phyloP scores from a whole-genome alignment of 2,329 filamentous ascomycete genomes.

The Chaetomium sp. region DNA sequence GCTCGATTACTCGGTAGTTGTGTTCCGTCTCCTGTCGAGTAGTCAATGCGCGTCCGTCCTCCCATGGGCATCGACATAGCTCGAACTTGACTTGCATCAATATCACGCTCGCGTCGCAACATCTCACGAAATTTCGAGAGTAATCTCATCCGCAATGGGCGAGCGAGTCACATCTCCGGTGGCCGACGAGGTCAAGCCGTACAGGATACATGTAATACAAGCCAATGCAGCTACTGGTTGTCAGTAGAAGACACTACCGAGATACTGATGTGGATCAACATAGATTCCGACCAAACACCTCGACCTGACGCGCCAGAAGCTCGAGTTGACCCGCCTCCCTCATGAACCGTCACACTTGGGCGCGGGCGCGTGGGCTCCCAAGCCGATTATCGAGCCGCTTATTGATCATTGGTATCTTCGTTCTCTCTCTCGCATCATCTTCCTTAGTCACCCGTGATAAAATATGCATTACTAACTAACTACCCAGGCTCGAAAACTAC shows the following conservation, averaged over 20 bases:
- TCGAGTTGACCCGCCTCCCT: constrained; percentile 59
- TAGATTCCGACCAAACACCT: constrained; percentile 60
- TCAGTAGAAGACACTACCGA: neutral
- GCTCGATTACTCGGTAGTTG: too few relatives aligned
- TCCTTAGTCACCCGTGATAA: too few relatives aligned
- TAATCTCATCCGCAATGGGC: constrained; percentile 16
- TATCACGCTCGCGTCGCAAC: too few relatives aligned
- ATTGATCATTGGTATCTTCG: constrained; percentile 52
- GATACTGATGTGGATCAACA: neutral
- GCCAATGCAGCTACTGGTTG: neutral
- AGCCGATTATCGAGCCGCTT: constrained; percentile 45
- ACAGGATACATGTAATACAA: constrained; percentile 50
- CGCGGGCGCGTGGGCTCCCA: constrained; percentile 52
- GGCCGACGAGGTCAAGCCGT: constrained; percentile 44
- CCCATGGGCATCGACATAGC: too few relatives aligned
- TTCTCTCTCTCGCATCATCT: constrained; percentile 10
- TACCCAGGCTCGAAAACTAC: constrained; percentile 49
- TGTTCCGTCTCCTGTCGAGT: too few relatives aligned
- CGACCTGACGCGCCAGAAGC: constrained; percentile 59
- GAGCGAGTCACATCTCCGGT: constrained; percentile 27
- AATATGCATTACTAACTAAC: constrained; percentile 36
- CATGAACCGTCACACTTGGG: constrained; percentile 47
- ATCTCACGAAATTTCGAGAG: neutral
- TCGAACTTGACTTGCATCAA: too few relatives aligned
- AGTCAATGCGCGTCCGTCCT: too few relatives aligned